phyloP scores from a whole-genome alignment of 73 alveolate genomes.

The Blepharisma japonicum region DNA sequence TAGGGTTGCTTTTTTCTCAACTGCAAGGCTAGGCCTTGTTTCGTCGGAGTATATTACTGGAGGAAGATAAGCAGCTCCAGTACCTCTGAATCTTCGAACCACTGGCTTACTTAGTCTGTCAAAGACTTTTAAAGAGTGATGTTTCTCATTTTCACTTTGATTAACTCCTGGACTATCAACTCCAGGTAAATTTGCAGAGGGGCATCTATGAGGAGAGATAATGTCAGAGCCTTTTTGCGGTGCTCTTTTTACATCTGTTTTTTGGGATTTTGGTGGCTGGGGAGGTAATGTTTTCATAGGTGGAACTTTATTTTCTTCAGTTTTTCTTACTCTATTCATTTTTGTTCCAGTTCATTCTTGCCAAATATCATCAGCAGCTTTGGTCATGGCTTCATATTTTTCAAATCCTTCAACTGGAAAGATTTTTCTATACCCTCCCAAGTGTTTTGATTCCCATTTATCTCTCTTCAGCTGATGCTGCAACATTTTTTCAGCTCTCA shows the following conservation, averaged over 20 bases:
- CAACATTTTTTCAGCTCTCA: background rate
- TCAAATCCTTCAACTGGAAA: constrained; percentile 14
- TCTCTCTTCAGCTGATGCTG: background rate
- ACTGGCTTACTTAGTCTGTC: constrained; percentile 15
- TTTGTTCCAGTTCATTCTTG: constrained; percentile 30
- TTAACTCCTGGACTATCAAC: too few relatives aligned
- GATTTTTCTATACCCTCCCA: constrained; percentile 30
- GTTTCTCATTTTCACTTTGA: constrained; percentile 9
- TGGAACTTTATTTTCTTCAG: constrained; percentile 5
- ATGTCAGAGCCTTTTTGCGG: background rate
- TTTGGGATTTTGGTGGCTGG: background rate
- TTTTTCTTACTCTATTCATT: constrained; percentile 5
- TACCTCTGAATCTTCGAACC: background rate
- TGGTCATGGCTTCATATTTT: constrained; percentile 20
- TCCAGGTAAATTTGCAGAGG: too few relatives aligned
- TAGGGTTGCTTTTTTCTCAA: too few relatives aligned
- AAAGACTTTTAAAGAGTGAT: background rate
- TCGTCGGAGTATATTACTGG: background rate
- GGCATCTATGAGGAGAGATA: background rate
- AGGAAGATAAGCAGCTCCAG: constrained; percentile 3
- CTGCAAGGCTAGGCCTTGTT: background rate
- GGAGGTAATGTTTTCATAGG: background rate
- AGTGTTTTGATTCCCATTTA: background rate
- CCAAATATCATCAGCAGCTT: constrained; percentile 34
- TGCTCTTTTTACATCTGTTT: background rate